Conservation (phyloP, 106 monocot genomes). For the Allium sativum region DNA sequence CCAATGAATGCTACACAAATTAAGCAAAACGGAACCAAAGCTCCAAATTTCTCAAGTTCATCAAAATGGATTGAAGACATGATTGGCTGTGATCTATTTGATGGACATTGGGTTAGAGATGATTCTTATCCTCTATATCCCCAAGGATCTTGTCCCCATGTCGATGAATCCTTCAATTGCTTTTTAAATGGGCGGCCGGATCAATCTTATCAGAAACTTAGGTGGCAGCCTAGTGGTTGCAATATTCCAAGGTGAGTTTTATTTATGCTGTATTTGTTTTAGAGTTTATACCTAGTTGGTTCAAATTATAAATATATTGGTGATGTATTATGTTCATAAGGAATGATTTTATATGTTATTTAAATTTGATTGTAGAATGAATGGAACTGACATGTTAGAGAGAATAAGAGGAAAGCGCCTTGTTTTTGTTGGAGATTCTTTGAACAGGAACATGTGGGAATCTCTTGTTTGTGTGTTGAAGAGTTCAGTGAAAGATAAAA, state of each 20-base stretch:
- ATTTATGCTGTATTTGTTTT: not conserved
- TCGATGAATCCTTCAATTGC: constrained; percentile 72
- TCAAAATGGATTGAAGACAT: constrained; percentile 28
- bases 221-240: constrained; percentile 70
- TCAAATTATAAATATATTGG: not conserved
- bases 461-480: constrained; percentile 66
- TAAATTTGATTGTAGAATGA: constrained; percentile 33
- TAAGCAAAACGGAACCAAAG: not conserved
- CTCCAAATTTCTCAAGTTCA: no score
- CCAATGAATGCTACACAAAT: not conserved
- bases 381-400: constrained; percentile 76
- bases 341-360: no score
- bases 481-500: constrained; percentile 69
- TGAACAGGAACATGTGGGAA: constrained; percentile 98
- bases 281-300: not conserved
- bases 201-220: constrained; percentile 50
- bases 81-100: constrained; percentile 55
- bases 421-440: constrained; percentile 83
- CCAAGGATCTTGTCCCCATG: constrained; percentile 70
- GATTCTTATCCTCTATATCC: constrained; percentile 57
- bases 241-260: constrained; percentile 55
- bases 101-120: constrained; percentile 68
- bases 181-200: constrained; percentile 55
- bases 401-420: constrained; percentile 76
- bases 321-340: not conserved